Percentiles rank a stretch among this genome's conserved stretches.
phyloP scores from a whole-genome alignment of 495 filamentous ascomycete genomes.

The Cryomyces antarcticus region DNA sequence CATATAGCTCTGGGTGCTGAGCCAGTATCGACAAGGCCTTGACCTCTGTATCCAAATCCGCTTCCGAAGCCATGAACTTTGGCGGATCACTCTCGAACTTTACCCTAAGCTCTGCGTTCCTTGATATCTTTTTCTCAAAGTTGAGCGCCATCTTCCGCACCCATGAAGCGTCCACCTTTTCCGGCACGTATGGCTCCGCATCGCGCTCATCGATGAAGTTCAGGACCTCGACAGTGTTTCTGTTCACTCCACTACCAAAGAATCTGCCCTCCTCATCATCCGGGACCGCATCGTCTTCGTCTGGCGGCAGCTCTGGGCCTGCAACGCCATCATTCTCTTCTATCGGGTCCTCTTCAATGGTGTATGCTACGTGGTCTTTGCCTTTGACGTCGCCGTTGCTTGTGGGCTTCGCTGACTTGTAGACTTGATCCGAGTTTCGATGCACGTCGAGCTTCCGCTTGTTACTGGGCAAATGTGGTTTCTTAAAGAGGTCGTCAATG shows the following conservation, averaged over 20 bases:
- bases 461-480: conserved; percentile 8
- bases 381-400: conserved; percentile 39
- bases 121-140: conserved; percentile 79
- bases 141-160: conserved; percentile 58
- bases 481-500: conserved; percentile 24
- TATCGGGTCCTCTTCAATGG: conserved; percentile 33
- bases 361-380: conserved; percentile 31
- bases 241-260: conserved; percentile 78
- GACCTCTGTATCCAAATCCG: conserved; percentile 77
- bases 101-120: conserved; percentile 80
- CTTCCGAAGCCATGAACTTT: conserved; percentile 75
- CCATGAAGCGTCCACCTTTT: conserved; percentile 74
- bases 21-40: conserved; percentile 73
- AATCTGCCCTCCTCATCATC: conserved; percentile 91
- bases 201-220: conserved; percentile 68
- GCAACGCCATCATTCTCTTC: conserved; percentile 42
- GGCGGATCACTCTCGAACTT: conserved; percentile 70
- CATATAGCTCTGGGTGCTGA: conserved; percentile 71
- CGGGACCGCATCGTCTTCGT: conserved; percentile 26
- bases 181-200: conserved; percentile 30
- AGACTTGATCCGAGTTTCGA: conserved; percentile 28
- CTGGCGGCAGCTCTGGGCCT: conserved; percentile 47
- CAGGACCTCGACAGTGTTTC: conserved; percentile 64
- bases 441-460: conserved; percentile 22
- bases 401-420: conserved; percentile 68